Percentiles rank a stretch among this genome's conserved stretches.
These are phyloP conservation scores for Corymbia maculata DNA, from an alignment of 345 rosid genomes.

Conservation along the genomic window DNA sequence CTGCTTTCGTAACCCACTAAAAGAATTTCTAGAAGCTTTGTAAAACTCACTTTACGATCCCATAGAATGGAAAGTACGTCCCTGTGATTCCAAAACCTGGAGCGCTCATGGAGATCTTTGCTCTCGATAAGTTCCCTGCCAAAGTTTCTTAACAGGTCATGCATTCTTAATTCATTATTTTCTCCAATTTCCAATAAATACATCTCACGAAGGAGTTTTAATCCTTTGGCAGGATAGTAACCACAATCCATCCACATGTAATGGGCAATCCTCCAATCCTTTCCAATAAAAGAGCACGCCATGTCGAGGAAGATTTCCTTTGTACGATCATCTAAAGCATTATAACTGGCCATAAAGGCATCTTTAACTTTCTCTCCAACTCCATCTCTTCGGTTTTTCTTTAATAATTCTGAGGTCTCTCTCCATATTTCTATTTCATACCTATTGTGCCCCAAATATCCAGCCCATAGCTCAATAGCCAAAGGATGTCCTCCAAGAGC, in stretches of 20 bases:
- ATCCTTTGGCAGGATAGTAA: neutral
- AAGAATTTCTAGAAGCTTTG: no score
- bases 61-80: neutral
- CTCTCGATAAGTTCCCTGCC: neutral
- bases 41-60: neutral
- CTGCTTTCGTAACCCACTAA: no score
- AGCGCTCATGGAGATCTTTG: neutral
- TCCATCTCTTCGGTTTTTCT: neutral
- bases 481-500: neutral
- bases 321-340: neutral
- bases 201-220: neutral
- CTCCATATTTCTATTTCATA: neutral
- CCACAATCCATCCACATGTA: neutral
- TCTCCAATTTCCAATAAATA: neutral
- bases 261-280: neutral
- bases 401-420: neutral
- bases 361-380: neutral
- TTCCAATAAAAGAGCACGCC: slow-evolving; percentile 3
- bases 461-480: neutral
- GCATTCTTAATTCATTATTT: neutral
- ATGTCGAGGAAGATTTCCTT: neutral
- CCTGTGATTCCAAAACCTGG: neutral
- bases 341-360: neutral
- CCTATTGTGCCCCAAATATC: neutral
- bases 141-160: neutral